phyloP scores from a whole-genome alignment of 345 rosid species.

The Syzygium oleosum region DNA sequence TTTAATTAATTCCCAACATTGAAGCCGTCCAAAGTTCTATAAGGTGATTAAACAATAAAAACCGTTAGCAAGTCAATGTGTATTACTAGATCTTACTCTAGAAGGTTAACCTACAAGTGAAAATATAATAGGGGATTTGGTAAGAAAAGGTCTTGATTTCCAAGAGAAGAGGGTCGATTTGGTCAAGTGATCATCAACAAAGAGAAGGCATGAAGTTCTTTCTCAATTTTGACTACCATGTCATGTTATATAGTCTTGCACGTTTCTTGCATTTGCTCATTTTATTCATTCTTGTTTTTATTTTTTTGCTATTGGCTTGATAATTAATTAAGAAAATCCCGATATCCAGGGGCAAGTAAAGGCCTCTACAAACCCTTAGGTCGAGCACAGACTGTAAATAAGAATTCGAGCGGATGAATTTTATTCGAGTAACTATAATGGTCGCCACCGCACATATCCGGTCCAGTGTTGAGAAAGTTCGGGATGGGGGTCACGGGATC shows the following conservation, averaged over 20 bases:
- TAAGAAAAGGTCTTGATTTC: background rate
- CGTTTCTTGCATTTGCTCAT: background rate
- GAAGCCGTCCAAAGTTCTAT: background rate
- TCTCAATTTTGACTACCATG: background rate
- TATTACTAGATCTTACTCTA: background rate
- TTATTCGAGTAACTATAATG: background rate
- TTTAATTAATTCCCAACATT: background rate
- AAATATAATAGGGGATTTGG: background rate
- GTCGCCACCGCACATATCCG: background rate
- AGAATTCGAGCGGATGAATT: background rate
- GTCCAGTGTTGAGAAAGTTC: background rate
- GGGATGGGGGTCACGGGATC: rapidly evolving
- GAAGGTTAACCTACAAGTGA: background rate
- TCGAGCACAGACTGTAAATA: background rate
- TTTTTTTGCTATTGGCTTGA: background rate
- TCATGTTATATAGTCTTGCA: background rate
- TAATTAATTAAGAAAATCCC: background rate
- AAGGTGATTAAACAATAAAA: background rate
- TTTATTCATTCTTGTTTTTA: background rate
- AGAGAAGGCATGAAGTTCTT: background rate
- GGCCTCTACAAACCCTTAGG: background rate
- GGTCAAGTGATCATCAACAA: background rate
- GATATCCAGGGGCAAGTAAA: background rate
- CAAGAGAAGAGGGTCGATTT: background rate
- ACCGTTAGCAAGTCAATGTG: background rate